These are phyloP conservation scores for Pichia cactophila DNA, from an alignment of 1,139 yeast species.

Conservation along the genomic window DNA sequence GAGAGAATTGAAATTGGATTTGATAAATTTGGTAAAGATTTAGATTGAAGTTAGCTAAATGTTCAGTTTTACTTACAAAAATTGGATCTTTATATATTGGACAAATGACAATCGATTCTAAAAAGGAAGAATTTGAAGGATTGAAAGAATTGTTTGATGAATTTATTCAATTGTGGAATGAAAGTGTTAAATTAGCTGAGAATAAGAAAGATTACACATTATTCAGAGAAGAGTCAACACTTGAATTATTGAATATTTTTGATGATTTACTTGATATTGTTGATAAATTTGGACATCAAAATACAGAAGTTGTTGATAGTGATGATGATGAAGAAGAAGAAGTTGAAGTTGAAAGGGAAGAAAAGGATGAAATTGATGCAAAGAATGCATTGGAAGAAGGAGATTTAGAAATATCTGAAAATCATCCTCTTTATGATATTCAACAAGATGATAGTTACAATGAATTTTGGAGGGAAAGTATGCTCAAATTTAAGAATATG, in stretches of 20 bases:
- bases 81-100: conserved; percentile 53
- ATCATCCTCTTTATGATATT: conserved; percentile 47
- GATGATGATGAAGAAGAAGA: conserved; percentile 39
- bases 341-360: conserved; percentile 30
- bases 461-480: conserved; percentile 52
- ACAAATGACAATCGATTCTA: conserved; percentile 36
- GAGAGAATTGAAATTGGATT: conserved; percentile 65
- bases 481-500: conserved; percentile 35
- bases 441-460: conserved; percentile 33
- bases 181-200: conserved; percentile 30
- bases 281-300: conserved; percentile 52
- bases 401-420: conserved; percentile 33
- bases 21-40: conserved; percentile 32
- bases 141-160: conserved; percentile 26
- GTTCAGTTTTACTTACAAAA: conserved; percentile 49
- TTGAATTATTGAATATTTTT: conserved; percentile 22
- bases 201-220: conserved; percentile 16
- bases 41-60: conserved; percentile 36
- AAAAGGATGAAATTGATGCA: conserved; percentile 29
- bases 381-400: conserved; percentile 14
- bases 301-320: conserved; percentile 45
- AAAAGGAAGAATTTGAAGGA: conserved; percentile 33
- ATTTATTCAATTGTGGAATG: conserved; percentile 10
- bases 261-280: conserved; percentile 62
- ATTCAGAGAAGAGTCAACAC: conserved; percentile 20